phyloP scores from a whole-genome alignment of 208 protist genomes.

The Wallacemonas collosoma region DNA sequence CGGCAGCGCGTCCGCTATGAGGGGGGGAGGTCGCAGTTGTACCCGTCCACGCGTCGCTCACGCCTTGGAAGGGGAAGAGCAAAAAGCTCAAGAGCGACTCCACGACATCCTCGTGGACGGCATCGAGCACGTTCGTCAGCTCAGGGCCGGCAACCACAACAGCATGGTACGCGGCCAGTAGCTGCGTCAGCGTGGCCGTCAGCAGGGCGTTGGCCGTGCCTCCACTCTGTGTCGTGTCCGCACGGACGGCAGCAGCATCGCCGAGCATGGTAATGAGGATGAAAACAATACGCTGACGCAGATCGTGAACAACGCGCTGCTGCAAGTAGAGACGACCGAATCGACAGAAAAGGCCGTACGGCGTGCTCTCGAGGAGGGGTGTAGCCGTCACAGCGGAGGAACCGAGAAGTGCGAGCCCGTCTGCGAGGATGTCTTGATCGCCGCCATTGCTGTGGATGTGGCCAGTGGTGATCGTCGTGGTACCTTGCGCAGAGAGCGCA shows the following conservation, averaged over 20 bases:
- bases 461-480: too few species aligned
- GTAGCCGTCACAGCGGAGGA: too few species aligned
- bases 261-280: conserved; percentile 61
- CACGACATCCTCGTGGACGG: conserved; percentile 37
- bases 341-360: conserved; percentile 46
- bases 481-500: conserved; percentile 17
- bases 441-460: too few species aligned
- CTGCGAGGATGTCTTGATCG: too few species aligned
- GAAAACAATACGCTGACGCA: conserved; percentile 63
- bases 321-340: conserved; percentile 72
- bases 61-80: conserved; percentile 6
- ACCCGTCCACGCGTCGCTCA: background rate
- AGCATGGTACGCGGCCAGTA: conserved; percentile 70
- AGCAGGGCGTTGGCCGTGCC: conserved; percentile 12
- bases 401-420: too few species aligned
- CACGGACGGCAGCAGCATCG: conserved; percentile 28
- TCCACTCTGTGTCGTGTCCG: conserved; percentile 10
- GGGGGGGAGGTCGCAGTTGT: too few species aligned
- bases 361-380: conserved; percentile 1
- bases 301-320: conserved; percentile 47
- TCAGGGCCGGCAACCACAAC: conserved; percentile 59
- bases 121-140: conserved; percentile 30
- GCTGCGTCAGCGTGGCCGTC: conserved; percentile 41
- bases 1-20: background rate
- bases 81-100: conserved; percentile 34